Percentiles rank a stretch among this genome's conserved stretches.
Evolutionary conservation across 441 rosid species (phyloP).

Genomic region (Adansonia madagascariensis): DNA sequence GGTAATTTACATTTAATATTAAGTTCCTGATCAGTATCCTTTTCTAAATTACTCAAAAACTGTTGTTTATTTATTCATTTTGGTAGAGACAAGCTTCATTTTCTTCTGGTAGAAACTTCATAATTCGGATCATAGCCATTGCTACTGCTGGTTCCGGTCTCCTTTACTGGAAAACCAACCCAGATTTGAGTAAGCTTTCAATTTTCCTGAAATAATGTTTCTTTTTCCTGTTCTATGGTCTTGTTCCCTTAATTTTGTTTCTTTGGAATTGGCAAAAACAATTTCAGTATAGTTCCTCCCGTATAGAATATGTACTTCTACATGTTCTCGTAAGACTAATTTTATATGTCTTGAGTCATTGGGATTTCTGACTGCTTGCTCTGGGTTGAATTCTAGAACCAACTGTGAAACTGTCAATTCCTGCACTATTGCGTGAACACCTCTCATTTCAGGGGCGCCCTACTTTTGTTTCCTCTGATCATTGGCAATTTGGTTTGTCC

Average conservation of each 20-base stretch:
- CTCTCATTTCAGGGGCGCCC: slow-evolving; percentile 37
- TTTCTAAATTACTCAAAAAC: background rate
- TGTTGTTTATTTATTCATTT: slow-evolving; percentile 2
- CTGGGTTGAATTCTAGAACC: slow-evolving; percentile 39
- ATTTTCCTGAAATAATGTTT: background rate
- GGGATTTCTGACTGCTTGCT: background rate
- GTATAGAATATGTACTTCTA: background rate
- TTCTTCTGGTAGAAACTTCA: slow-evolving; percentile 31
- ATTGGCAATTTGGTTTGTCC: slow-evolving; percentile 47
- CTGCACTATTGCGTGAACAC: slow-evolving; percentile 36
- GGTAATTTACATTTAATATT: slow-evolving; percentile 30
- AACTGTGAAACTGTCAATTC: slow-evolving; percentile 45
- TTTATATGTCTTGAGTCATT: background rate
- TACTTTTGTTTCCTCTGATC: slow-evolving; percentile 34
- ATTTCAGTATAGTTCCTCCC: background rate
- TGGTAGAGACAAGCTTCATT: slow-evolving; percentile 48
- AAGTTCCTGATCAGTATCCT: background rate
- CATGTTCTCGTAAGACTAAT: background rate
- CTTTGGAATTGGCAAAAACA: background rate
- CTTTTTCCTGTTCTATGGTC: background rate
- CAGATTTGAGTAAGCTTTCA: slow-evolving; percentile 43
- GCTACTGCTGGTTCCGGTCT: slow-evolving; percentile 56
- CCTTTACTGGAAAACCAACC: slow-evolving; percentile 27
- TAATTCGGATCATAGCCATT: slow-evolving; percentile 44
- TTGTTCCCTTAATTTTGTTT: background rate